Conservation (phyloP, 768 basidiomycete species). For the Ramaria rubella region DNA sequence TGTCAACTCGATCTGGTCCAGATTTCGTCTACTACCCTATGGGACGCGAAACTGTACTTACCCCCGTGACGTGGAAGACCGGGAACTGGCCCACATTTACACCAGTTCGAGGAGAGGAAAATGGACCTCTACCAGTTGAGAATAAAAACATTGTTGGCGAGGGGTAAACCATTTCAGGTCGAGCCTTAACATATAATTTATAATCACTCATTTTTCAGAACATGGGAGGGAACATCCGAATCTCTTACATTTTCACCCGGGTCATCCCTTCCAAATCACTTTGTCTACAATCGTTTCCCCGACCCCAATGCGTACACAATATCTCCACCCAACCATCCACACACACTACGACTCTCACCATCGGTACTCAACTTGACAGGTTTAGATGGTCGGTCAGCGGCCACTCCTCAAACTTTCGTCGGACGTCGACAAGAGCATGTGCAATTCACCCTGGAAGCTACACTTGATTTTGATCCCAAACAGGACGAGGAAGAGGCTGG, state of each 20-base stretch:
- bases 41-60: conserved; percentile 5
- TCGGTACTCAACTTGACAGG: conserved; percentile 27
- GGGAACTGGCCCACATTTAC: conserved; percentile 5
- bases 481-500: conserved; percentile 25
- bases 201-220: background rate
- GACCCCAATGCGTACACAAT: conserved; percentile 19
- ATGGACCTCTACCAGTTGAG: background rate
- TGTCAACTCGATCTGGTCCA: conserved; percentile 3
- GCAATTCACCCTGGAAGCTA: conserved; percentile 22
- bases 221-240: conserved; percentile 12
- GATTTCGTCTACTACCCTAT: conserved; percentile 1
- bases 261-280: conserved; percentile 21
- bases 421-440: conserved; percentile 27
- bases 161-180: background rate
- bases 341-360: conserved; percentile 19
- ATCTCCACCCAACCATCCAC: conserved; percentile 15
- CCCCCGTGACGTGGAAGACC: conserved; percentile 4
- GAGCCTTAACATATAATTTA: background rate
- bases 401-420: conserved; percentile 25
- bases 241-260: conserved; percentile 19
- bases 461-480: conserved; percentile 19
- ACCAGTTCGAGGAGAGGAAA: background rate
- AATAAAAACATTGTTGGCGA: background rate
- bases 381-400: conserved; percentile 21
- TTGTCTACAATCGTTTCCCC: conserved; percentile 27